phyloP scores from a whole-genome alignment of 768 basidiomycete genomes.

The Candolleomyces aberdarensis region DNA sequence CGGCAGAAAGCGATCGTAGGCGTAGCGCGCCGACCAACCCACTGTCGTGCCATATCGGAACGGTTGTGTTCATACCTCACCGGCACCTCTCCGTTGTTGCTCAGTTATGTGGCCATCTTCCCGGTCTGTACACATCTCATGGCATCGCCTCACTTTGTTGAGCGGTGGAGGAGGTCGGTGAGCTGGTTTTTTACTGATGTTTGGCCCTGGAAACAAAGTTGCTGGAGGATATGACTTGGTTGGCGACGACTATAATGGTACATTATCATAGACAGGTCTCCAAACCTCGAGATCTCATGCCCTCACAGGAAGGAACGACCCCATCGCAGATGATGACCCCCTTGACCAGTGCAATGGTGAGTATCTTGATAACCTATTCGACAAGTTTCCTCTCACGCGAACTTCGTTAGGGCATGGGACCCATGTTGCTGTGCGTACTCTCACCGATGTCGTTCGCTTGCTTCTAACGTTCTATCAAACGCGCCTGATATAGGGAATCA shows the following conservation, averaged over 20 bases:
- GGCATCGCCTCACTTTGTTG: too few species aligned
- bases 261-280: background rate
- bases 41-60: too few species aligned
- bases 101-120: too few species aligned
- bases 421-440: constrained; percentile 44
- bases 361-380: background rate
- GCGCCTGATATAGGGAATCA: constrained; percentile 42
- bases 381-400: background rate
- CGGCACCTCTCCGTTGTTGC: too few species aligned
- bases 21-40: too few species aligned
- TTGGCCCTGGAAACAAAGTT: constrained; percentile 50
- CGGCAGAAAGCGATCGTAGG: too few species aligned
- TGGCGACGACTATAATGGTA: constrained; percentile 51
- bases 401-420: constrained; percentile 39
- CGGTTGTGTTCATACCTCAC: too few species aligned
- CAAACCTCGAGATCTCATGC: background rate
- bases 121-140: too few species aligned
- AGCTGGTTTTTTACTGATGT: constrained; percentile 1
- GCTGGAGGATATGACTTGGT: constrained; percentile 58
- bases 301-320: constrained; percentile 37
- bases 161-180: too few species aligned
- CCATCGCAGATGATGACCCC: constrained; percentile 49
- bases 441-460: background rate
- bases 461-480: background rate
- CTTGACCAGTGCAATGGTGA: constrained; percentile 47